Evolutionary conservation across 2,329 filamentous ascomycete species (phyloP), one percentile per base, ranked within the genome.

Genomic region (Leptographium lundbergii): DNA sequence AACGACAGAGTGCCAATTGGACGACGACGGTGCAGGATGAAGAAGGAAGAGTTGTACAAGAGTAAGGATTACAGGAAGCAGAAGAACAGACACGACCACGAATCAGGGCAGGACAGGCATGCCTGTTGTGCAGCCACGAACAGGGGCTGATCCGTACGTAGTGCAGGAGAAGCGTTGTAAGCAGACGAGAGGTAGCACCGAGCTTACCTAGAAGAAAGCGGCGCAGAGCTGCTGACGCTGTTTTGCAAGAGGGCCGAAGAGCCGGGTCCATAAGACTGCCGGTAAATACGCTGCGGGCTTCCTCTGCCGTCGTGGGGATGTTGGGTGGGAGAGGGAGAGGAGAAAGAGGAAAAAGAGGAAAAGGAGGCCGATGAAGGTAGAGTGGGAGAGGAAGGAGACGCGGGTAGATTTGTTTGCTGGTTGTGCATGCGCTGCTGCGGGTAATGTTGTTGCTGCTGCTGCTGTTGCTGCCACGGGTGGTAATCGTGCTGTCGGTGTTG

Each of bases 171-270:
- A 29, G n/a, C 39, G 24, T 19, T n/a, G 36, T 25, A 27, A 27
- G 25, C 48, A 4, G 17, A 13, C 32, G 19, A 32, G 45, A 17
- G 51, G 6, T 54, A 42, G 29, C 42, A n/a, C 36, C 6, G 47
- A 39, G 47, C 65, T 65, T 66, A 67, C 66, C 66, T 63, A 54
- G 65, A 54, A 50, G 64, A 60, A 11, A 61, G 24, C 54, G 58
- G 32, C 32, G 63, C 57, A 14, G 60, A 42, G 52, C 24, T 57
- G 56, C 54, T 56, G 59, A 17, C 39, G 52, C 57, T 57, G 42
- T 45, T 60, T 53, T 60, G 61, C 22, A 61, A 57, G 2, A 58
- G 54, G 56, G 60, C 54, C 58, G 61, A 57, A 29, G 58, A 60
- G n/a, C 55, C 60, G 57, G 62, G 39, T 9, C 48, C 61, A 42